These are phyloP conservation scores for Corrigiola litoralis DNA, from an alignment of 179 eudicot species.

Conservation along the genomic window DNA sequence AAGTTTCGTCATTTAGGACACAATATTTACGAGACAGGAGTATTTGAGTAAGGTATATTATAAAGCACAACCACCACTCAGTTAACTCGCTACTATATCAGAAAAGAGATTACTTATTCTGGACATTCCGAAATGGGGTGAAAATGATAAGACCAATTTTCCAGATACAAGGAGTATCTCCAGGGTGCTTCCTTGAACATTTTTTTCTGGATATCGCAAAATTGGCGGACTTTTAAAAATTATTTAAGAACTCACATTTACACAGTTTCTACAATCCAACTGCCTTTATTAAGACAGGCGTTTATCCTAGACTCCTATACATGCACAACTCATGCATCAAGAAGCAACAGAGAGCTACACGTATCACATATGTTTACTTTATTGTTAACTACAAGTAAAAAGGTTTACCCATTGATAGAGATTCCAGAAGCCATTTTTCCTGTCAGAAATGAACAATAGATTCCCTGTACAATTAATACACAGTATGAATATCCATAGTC, in stretches of 20 bases:
- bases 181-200: too few relatives aligned
- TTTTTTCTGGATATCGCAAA: neutral
- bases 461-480: slow-evolving; percentile 60
- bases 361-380: neutral
- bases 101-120: too few relatives aligned
- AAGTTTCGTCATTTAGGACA: too few relatives aligned
- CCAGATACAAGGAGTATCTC: neutral
- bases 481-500: slow-evolving; percentile 1
- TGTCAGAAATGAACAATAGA: slow-evolving; percentile 80
- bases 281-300: neutral
- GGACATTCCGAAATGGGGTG: too few relatives aligned
- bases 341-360: slow-evolving; percentile 7
- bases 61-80: too few relatives aligned
- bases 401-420: slow-evolving; percentile 83
- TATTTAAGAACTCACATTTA: neutral
- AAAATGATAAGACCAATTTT: neutral
- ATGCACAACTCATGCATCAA: neutral
- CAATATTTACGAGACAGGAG: too few relatives aligned
- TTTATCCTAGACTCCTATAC: neutral
- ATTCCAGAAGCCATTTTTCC: slow-evolving; percentile 93
- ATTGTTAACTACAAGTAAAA: slow-evolving; percentile 1
- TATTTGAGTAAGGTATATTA: too few relatives aligned
- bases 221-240: neutral
- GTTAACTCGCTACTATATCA: too few relatives aligned
- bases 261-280: neutral